These are phyloP conservation scores for Chytridiales sp. DNA, from an alignment of 371 early-diverging fungal genomes.

Conservation along the genomic window DNA sequence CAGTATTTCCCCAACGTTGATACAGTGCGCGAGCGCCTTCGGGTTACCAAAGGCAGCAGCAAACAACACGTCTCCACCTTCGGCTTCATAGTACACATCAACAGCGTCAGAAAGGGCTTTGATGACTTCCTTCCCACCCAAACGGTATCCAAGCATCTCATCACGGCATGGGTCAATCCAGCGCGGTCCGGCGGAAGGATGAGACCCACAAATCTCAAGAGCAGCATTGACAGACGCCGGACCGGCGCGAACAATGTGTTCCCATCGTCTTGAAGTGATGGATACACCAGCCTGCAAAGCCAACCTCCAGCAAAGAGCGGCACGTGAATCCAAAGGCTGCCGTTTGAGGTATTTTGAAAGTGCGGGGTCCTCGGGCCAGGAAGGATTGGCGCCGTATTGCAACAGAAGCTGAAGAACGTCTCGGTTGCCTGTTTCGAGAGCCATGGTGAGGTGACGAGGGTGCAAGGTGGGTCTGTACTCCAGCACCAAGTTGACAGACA, in stretches of 20 bases:
- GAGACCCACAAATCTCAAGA: constrained; percentile 8
- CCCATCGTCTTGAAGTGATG: constrained; percentile 24
- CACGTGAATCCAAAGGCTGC: constrained; percentile 15
- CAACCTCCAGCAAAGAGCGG: constrained; percentile 19
- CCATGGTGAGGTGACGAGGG: constrained; percentile 25
- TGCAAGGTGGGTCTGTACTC: constrained; percentile 8
- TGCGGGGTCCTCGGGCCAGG: constrained; percentile 27
- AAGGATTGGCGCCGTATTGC: constrained; percentile 17
- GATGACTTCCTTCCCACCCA: constrained; percentile 21
- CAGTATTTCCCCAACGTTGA: constrained; percentile 14
- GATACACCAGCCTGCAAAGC: constrained; percentile 15
- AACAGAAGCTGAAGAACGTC: constrained; percentile 17
- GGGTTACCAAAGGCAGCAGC: constrained; percentile 25
- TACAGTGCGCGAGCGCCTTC: constrained; percentile 16
- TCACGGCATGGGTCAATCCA: constrained; percentile 26
- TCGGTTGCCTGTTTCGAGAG: constrained; percentile 17
- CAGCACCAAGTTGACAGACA: constrained; percentile 18
- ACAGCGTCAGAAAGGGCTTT: constrained; percentile 18
- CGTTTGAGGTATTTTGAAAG: constrained; percentile 7
- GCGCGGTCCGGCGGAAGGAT: no score
- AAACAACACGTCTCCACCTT: constrained; percentile 17
- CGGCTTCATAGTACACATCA: constrained; percentile 15
- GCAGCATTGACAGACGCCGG: constrained; percentile 18
- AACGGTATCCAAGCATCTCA: constrained; percentile 20
- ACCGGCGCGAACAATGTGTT: constrained; percentile 18